A percentile compares a stretch with the other conserved stretches of the same genome.
Conservation (phyloP, 352 stramenopile genomes). For the Pythium periplocum region DNA sequence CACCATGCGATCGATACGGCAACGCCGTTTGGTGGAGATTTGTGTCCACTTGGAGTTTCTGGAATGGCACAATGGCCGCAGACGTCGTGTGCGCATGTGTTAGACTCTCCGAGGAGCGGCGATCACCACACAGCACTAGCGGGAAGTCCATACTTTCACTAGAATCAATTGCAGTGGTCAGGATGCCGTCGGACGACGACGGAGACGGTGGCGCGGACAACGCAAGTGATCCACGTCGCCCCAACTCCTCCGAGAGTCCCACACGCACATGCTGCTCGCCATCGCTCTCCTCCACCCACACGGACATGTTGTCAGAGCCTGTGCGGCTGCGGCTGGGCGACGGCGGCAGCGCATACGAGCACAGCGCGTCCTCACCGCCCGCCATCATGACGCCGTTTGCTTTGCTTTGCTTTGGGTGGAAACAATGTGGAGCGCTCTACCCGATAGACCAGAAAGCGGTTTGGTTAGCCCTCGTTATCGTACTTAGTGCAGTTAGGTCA, state of each 20-base stretch:
- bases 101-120: slow-evolving; percentile 4
- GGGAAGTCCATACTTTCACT: slow-evolving; percentile 42
- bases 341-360: slow-evolving; percentile 60
- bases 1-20: slow-evolving; percentile 27
- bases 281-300: slow-evolving; percentile 47
- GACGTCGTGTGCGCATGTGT: slow-evolving; percentile 14
- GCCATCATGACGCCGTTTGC: slow-evolving; percentile 7
- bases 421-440: no score
- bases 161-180: no score
- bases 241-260: slow-evolving; percentile 19
- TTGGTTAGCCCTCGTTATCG: no score
- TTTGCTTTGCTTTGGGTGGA: not conserved
- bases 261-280: slow-evolving; percentile 49
- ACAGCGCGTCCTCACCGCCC: slow-evolving; percentile 19
- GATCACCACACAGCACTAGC: slow-evolving; percentile 39
- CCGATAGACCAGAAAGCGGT: no score
- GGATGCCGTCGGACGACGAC: not conserved
- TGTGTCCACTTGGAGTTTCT: slow-evolving; percentile 77
- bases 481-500: no score
- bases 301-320: slow-evolving; percentile 39
- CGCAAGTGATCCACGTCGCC: not conserved
- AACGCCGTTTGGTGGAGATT: slow-evolving; percentile 71
- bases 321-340: slow-evolving; percentile 51
- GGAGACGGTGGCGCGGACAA: not conserved
- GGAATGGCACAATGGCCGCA: slow-evolving; percentile 70